Evolutionary conservation across 75 land plant species (phyloP), one percentile per base, ranked within the genome.

Genomic region (Cunninghamia lanceolata): DNA sequence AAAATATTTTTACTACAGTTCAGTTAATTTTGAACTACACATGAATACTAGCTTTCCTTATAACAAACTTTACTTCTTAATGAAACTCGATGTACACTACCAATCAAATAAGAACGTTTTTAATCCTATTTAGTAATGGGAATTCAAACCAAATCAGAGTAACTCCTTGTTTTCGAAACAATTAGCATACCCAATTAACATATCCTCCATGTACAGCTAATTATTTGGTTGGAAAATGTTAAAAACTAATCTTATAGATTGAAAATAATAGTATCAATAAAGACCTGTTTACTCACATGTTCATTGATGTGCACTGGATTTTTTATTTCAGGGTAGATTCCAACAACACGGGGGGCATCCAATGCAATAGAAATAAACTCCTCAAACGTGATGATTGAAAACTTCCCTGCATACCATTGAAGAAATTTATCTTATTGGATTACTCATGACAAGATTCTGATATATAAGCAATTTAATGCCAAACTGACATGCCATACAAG

Each of bases 241-340:
- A 80, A 21, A 14, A 45, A 42, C 52, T 10, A 80, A n/a, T 45
- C 1, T 25, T 45, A 80, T 14, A 28, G 16, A n/a, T 19, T 28
- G 47, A 80, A 28, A 80, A 80, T 3, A 28, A 80, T 77, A 45
- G 14, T 11, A 45, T 45, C 52, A 80, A 80, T 4, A 80, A 45
- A 25, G 74, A 42, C 28, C 16, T 76, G 38, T 25, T 32, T 54
- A 89, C 99, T 93, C 86, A 95, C 97, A 88, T 91, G 97, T 84
- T 98, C 89, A 86, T 98, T 98, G 85, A 96, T 94, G 38, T 92
- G 91, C 43, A 96, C 97, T 84, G 99, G 99, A 87, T 92, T 98
- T 83, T 98, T 98, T 3, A 98, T 94, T 89, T 96, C 99, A 28
- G 99, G 99, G 85, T 98, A 98, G 84, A 96, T 96, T 56, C 99